Evolutionary conservation across 768 basidiomycete genomes (phyloP).

Genomic region (Gymnopilus junonius): DNA sequence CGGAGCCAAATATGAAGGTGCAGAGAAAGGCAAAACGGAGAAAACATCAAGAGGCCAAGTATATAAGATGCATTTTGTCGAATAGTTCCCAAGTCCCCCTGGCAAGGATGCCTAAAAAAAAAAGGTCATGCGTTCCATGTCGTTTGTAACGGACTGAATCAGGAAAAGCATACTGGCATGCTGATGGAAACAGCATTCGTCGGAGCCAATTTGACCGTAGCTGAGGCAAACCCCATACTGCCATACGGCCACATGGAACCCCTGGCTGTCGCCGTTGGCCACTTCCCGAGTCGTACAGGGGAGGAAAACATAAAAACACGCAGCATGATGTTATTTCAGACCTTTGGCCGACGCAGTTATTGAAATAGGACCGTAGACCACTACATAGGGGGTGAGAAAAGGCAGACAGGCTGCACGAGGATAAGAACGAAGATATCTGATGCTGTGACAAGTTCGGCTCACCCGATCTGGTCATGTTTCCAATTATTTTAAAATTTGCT

Average conservation of each 20-base stretch:
- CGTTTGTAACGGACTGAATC: slow-evolving; percentile 8
- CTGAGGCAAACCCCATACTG: not conserved
- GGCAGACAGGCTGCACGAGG: not conserved
- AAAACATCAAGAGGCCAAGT: not conserved
- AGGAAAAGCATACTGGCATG: not conserved
- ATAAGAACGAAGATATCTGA: not conserved
- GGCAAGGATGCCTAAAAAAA: not conserved
- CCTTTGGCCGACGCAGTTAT: not conserved
- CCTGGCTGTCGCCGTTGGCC: not conserved
- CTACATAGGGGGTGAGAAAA: not conserved
- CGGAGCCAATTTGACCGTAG: not conserved
- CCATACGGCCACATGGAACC: not conserved
- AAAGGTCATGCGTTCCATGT: slow-evolving; percentile 13
- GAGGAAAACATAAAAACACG: not conserved
- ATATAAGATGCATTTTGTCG: slow-evolving; percentile 6
- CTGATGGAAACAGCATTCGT: slow-evolving; percentile 12
- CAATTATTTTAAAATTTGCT: slow-evolving; percentile 18
- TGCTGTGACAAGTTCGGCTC: not conserved
- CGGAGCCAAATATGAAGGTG: not conserved
- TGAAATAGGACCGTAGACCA: not conserved
- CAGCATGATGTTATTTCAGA: not conserved
- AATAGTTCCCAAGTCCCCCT: not conserved
- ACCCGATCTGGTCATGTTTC: slow-evolving; percentile 6
- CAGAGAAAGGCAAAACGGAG: slow-evolving; percentile 9
- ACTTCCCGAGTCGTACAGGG: not conserved